A percentile compares a stretch with the other conserved stretches of the same genome.
Conservation (phyloP, 2,329 filamentous ascomycete species). For the Gnomoniopsis smithogilvyi region DNA sequence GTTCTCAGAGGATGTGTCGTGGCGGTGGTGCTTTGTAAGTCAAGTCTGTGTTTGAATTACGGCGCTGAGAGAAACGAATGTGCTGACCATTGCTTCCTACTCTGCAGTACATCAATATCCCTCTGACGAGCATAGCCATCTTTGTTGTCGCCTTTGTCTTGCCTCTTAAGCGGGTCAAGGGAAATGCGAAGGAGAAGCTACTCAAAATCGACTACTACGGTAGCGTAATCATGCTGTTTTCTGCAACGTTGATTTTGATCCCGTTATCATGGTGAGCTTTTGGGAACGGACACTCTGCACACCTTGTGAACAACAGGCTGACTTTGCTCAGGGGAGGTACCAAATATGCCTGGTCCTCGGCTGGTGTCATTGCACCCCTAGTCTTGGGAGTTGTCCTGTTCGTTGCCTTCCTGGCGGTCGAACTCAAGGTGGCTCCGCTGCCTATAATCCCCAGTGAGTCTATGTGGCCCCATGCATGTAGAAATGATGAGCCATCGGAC, state of each 20-base stretch:
- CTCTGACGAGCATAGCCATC: constrained; percentile 14
- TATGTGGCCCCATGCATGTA: not conserved
- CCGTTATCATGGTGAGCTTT: not conserved
- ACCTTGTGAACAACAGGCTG: not conserved
- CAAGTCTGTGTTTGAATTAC: not conserved
- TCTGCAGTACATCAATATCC: constrained; percentile 17
- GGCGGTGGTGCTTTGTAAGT: constrained; percentile 15
- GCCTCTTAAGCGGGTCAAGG: constrained; percentile 15
- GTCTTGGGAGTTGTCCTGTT: constrained; percentile 3
- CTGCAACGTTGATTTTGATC: constrained; percentile 5
- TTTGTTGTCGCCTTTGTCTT: constrained; percentile 15
- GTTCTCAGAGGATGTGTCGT: constrained; percentile 10
- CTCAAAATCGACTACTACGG: constrained; percentile 15
- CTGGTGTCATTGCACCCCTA: constrained; percentile 11
- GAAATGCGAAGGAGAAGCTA: constrained; percentile 11
- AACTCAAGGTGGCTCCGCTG: not conserved
- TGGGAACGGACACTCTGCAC: not conserved
- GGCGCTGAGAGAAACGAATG: not conserved
- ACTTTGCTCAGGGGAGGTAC: constrained; percentile 9
- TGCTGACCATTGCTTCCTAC: not conserved
- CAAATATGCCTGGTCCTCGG: constrained; percentile 13
- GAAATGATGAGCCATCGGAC: not conserved
- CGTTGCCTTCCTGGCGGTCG: constrained; percentile 14
- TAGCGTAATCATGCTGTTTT: constrained; percentile 10
- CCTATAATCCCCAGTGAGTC: not conserved